Evolutionary conservation across 2,329 filamentous ascomycete genomes (phyloP).

Genomic region (Septoria linicola): DNA sequence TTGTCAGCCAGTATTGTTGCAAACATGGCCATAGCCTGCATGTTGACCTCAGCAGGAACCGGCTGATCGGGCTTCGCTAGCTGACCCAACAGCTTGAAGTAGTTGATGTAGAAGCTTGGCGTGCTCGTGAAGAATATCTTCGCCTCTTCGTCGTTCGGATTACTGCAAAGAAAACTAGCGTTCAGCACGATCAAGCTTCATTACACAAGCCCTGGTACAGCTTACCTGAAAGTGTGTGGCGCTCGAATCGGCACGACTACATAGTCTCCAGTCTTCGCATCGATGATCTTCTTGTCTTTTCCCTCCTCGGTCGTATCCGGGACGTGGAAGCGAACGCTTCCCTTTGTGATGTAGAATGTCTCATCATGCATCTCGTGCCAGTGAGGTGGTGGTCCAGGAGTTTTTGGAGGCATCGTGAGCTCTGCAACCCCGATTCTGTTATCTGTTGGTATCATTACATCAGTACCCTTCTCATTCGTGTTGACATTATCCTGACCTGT

Average conservation of each 20-base stretch:
- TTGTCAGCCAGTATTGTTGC: conserved; percentile 50
- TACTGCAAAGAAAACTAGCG: conserved; percentile 35
- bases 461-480: neutral
- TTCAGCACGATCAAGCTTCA: no score
- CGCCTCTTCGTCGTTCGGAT: conserved; percentile 55
- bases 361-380: conserved; percentile 61
- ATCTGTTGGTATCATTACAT: conserved; percentile 35
- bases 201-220: no score
- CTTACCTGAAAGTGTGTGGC: conserved; percentile 53
- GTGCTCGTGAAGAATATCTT: conserved; percentile 59
- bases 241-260: conserved; percentile 55
- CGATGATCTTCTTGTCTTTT: conserved; percentile 42
- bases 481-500: conserved; percentile 41
- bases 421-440: conserved; percentile 51
- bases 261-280: conserved; percentile 55
- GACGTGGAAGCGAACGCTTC: conserved; percentile 53
- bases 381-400: conserved; percentile 50
- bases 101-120: conserved; percentile 58
- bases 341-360: conserved; percentile 56
- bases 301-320: conserved; percentile 36
- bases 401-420: conserved; percentile 51
- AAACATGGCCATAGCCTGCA: conserved; percentile 52
- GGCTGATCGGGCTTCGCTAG: conserved; percentile 47
- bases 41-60: conserved; percentile 51
- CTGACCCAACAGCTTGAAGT: conserved; percentile 54